Base-by-base conservation (phyloP, 257 asterid genomes). In the Eustoma russellianum region DNA sequence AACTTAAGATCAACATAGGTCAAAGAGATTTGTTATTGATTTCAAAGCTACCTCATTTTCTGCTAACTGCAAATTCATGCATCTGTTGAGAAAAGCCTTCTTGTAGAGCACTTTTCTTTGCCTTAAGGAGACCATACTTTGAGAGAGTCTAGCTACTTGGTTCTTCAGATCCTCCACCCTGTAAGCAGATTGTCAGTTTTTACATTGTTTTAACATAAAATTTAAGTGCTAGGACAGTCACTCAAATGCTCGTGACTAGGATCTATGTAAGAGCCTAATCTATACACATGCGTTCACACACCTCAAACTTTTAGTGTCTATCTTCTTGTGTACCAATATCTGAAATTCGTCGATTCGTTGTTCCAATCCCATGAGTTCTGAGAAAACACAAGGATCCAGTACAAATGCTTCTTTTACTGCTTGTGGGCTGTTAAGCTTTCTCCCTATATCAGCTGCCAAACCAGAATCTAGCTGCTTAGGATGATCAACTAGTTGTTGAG, bases 41-140 rank as follows among this genome's bases (percentile, higher is more conserved):
- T 6, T 11, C 24, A 9, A 7, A 13, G 46, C 43, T 65, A 84
- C 97, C 97, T 88, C 95, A 19, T 66, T 62, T 80, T 88, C 97
- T 8, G 92, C 95, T 64, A 88, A 50, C 45, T 57, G 59, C 49
- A 85, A 72, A 72, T 71, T 85, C 13, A 66, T 83, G 52, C 85
- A 78, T 81, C 89, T 79, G 40, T 77, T 68, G 52, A 77, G 10
- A 67, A 88, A 88, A 41, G 95, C 97, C 58, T 73, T 82, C 75
- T 85, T n/a, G n/a, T n/a, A n/a, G n/a, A n/a, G n/a, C n/a, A n/a
- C n/a, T n/a, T n/a, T n/a, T 56, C 71, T 74, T 44, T 48, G 64
- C 57, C 61, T 74, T 14, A 79, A 46, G 47, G 55, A 48, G 57
- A 65, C 67, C 60, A 71, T 64, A 0, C 65, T 79, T 56, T 69